Evolutionary conservation across 2,329 filamentous ascomycete species (phyloP).

Genomic region (Fusarium coffeatum): DNA sequence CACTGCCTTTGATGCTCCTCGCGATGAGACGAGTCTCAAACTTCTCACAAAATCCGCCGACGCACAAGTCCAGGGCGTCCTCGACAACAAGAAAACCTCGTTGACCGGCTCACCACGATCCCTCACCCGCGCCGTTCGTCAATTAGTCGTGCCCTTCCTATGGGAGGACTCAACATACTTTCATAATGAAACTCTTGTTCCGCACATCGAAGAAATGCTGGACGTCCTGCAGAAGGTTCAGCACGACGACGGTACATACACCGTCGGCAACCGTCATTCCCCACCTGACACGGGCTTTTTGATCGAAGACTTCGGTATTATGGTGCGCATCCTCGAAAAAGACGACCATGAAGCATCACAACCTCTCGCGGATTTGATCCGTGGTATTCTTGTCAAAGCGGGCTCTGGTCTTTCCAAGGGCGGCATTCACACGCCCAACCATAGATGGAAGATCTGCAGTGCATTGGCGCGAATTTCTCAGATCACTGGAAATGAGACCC

Average conservation of each 20-base stretch:
- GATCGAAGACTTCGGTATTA: constrained; percentile 22
- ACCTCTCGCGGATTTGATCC: not conserved
- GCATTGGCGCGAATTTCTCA: constrained; percentile 16
- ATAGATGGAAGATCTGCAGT: constrained; percentile 26
- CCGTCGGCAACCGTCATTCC: constrained; percentile 19
- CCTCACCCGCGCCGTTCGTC: constrained; percentile 12
- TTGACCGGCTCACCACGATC: constrained; percentile 13
- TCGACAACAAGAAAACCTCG: constrained; percentile 2
- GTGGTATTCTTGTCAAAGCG: constrained; percentile 15
- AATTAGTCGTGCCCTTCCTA: constrained; percentile 9
- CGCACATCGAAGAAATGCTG: constrained; percentile 16
- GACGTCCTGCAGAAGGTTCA: not conserved
- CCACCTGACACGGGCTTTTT: constrained; percentile 21
- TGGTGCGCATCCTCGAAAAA: constrained; percentile 18
- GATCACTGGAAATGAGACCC: not conserved
- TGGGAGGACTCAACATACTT: constrained; percentile 17
- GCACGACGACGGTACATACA: constrained; percentile 15
- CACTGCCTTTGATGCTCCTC: not conserved
- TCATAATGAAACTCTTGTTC: constrained; percentile 11
- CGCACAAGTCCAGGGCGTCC: not conserved
- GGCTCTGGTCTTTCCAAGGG: constrained; percentile 14
- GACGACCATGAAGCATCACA: constrained; percentile 8
- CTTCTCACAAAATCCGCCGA: constrained; percentile 13
- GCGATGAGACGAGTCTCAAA: constrained; percentile 3
- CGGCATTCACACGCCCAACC: constrained; percentile 15